These are phyloP conservation scores for Ophiosphaerella herpotricha DNA, from an alignment of 2,329 filamentous ascomycete genomes.

Conservation along the genomic window DNA sequence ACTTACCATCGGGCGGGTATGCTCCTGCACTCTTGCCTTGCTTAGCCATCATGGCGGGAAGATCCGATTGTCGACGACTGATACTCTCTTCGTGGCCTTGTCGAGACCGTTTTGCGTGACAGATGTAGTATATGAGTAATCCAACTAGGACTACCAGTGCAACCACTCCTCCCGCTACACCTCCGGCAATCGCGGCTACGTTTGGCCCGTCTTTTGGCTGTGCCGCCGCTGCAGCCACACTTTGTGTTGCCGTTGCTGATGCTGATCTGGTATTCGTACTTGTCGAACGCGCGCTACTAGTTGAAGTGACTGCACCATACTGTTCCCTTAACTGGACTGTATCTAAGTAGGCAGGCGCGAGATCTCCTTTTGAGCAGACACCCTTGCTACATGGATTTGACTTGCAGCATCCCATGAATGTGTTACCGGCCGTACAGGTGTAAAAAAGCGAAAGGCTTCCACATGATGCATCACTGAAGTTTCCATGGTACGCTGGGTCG, in stretches of 20 bases:
- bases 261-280: constrained; percentile 3
- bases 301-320: constrained; percentile 15
- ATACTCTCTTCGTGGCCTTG: constrained; percentile 8
- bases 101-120: constrained; percentile 13
- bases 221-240: background rate
- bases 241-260: constrained; percentile 3
- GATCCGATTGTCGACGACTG: constrained; percentile 5
- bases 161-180: constrained; percentile 24
- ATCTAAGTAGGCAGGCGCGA: constrained; percentile 26
- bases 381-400: constrained; percentile 39
- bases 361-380: constrained; percentile 32
- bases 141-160: constrained; percentile 18
- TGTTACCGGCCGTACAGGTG: constrained; percentile 37
- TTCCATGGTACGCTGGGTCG: constrained; percentile 32
- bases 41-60: constrained; percentile 3
- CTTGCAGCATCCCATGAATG: constrained; percentile 48
- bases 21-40: background rate
- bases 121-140: constrained; percentile 22
- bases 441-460: constrained; percentile 32
- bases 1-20: constrained; percentile 3
- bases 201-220: constrained; percentile 2
- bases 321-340: constrained; percentile 14
- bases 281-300: constrained; percentile 4
- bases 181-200: constrained; percentile 31
- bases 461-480: constrained; percentile 39